These are phyloP conservation scores for Aquilaria malaccensis DNA, from an alignment of 345 rosid species.

Conservation along the genomic window DNA sequence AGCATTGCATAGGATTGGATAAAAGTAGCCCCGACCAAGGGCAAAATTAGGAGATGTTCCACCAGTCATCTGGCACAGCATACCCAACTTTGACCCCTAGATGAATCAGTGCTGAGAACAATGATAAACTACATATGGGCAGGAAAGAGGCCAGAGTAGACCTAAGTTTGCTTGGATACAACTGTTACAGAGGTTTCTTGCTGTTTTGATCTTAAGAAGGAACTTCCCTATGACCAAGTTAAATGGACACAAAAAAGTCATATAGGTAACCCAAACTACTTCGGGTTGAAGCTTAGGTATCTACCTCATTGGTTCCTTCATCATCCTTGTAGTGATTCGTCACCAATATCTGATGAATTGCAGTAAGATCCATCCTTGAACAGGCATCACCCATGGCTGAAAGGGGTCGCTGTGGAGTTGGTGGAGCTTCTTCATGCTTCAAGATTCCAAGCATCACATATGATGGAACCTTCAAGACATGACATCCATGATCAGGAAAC, in stretches of 20 bases:
- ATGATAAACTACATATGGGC: no score
- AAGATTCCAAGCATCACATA: slow-evolving; percentile 77
- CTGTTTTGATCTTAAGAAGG: no score
- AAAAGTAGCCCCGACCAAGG: background rate
- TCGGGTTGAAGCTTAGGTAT: background rate
- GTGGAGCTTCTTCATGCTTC: slow-evolving; percentile 68
- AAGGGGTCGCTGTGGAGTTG: slow-evolving; percentile 69
- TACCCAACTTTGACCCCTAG: no score
- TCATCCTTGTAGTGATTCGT: slow-evolving; percentile 90
- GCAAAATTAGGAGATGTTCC: background rate
- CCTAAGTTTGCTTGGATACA: no score
- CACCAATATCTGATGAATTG: slow-evolving; percentile 88
- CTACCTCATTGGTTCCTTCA: slow-evolving; percentile 88
- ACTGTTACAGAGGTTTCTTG: no score
- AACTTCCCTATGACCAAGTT: no score
- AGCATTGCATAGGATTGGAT: background rate
- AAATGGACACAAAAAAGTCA: no score
- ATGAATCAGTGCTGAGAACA: no score
- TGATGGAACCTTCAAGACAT: slow-evolving; percentile 66
- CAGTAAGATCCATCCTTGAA: slow-evolving; percentile 91
- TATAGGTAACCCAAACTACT: background rate
- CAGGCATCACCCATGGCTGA: slow-evolving; percentile 96
- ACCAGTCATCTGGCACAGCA: no score
- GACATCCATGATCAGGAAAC: slow-evolving; percentile 1
- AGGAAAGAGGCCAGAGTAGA: no score